phyloP scores from a whole-genome alignment of 116 monocot species.

The Phalaenopsis hybrid region DNA sequence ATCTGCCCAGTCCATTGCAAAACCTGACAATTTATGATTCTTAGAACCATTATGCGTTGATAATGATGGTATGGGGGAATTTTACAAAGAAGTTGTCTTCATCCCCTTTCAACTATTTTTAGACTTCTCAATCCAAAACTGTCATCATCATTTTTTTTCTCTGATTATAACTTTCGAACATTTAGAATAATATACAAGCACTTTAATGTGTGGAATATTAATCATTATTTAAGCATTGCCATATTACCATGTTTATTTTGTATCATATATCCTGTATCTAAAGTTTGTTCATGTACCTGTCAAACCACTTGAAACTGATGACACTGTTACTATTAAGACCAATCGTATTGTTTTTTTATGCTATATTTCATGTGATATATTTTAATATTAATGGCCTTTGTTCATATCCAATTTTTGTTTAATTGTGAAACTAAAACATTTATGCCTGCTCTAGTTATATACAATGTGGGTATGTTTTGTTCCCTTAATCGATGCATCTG shows the following conservation, averaged over 20 bases:
- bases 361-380: background rate
- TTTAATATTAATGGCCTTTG: background rate
- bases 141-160: background rate
- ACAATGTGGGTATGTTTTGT: background rate
- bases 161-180: no score
- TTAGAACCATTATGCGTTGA: background rate
- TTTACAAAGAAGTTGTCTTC: background rate
- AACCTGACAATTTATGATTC: background rate
- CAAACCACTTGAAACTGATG: background rate
- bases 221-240: background rate
- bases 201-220: background rate
- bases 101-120: background rate
- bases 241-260: background rate
- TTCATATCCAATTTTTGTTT: background rate
- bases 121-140: background rate
- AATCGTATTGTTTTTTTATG: background rate
- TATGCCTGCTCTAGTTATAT: background rate
- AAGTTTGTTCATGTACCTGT: background rate
- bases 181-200: no score
- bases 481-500: background rate
- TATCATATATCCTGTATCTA: background rate
- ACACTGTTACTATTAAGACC: background rate
- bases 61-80: background rate
- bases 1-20: background rate
- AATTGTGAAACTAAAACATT: background rate